A percentile compares a stretch with the other conserved stretches of the same genome.
phyloP scores from a whole-genome alignment of 805 yeast genomes.

The Komagataella pastoris region DNA sequence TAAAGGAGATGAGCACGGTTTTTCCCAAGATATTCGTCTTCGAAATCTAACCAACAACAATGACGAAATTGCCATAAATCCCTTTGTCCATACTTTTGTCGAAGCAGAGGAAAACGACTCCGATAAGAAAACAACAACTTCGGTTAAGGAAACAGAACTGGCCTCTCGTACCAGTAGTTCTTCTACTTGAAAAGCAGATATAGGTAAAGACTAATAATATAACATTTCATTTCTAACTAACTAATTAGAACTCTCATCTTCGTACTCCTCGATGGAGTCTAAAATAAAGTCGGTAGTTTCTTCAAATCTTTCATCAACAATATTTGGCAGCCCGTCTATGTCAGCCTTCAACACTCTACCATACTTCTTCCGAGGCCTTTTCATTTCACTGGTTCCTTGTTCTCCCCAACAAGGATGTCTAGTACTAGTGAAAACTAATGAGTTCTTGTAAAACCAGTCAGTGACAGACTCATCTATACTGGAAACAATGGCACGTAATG shows the following conservation, averaged over 20 bases:
- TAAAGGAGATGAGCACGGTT: neutral
- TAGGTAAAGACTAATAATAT: neutral
- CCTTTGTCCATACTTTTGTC: neutral
- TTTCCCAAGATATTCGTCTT: neutral
- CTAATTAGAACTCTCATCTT: slow-evolving; percentile 16
- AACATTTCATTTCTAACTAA: neutral
- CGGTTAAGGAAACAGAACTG: neutral
- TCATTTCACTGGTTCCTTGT: slow-evolving; percentile 19
- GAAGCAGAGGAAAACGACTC: neutral
- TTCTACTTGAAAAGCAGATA: neutral
- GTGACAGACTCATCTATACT: slow-evolving; percentile 79
- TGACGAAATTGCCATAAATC: neutral
- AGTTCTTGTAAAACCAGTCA: slow-evolving; percentile 85
- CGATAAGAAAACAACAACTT: neutral
- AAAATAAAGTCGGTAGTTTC: slow-evolving; percentile 77
- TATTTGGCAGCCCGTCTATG: slow-evolving; percentile 60
- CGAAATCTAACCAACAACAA: neutral
- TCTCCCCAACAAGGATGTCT: slow-evolving; percentile 74
- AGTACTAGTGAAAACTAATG: slow-evolving; percentile 66
- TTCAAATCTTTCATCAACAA: slow-evolving; percentile 69
- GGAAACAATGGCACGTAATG: slow-evolving; percentile 71
- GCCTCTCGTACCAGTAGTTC: neutral
- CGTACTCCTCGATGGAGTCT: slow-evolving; percentile 64
- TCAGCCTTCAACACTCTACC: slow-evolving; percentile 78
- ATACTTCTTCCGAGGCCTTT: slow-evolving; percentile 78